These are phyloP conservation scores for Punica granatum DNA, from an alignment of 345 rosid genomes.

Conservation along the genomic window DNA sequence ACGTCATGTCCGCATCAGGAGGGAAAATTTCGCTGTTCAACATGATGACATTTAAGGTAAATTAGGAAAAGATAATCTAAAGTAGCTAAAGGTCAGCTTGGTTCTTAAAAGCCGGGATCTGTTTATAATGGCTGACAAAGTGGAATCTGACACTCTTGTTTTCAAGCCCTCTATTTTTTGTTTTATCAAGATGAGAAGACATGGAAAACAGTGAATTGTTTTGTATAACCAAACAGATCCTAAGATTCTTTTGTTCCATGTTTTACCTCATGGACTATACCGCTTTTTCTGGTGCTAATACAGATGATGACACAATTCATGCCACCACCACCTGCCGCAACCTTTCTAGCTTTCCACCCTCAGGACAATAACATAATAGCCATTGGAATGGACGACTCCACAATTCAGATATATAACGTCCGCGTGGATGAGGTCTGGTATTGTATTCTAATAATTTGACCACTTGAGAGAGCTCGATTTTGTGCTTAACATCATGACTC, in stretches of 20 bases:
- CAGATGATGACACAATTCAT: conserved; percentile 89
- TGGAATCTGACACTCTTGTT: background rate
- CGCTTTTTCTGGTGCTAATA: conserved; percentile 5
- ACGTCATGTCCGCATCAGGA: conserved; percentile 89
- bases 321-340: conserved; percentile 88
- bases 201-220: conserved; percentile 3
- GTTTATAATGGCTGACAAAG: background rate
- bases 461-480: background rate
- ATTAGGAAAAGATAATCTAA: background rate
- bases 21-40: conserved; percentile 75
- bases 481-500: background rate
- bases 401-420: conserved; percentile 77
- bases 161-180: background rate
- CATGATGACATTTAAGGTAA: conserved; percentile 89
- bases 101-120: background rate
- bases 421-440: conserved; percentile 66
- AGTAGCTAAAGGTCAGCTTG: background rate
- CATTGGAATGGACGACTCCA: conserved; percentile 83
- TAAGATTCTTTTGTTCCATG: background rate
- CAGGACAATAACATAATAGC: conserved; percentile 87
- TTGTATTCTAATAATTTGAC: background rate
- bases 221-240: too few species aligned
- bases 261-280: background rate
- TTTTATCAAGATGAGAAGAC: background rate
- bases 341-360: conserved; percentile 89